Evolutionary conservation across 2,329 filamentous ascomycete genomes (phyloP), one percentile per base, ranked within the genome.

Genomic region (Didymella arachidicola): DNA sequence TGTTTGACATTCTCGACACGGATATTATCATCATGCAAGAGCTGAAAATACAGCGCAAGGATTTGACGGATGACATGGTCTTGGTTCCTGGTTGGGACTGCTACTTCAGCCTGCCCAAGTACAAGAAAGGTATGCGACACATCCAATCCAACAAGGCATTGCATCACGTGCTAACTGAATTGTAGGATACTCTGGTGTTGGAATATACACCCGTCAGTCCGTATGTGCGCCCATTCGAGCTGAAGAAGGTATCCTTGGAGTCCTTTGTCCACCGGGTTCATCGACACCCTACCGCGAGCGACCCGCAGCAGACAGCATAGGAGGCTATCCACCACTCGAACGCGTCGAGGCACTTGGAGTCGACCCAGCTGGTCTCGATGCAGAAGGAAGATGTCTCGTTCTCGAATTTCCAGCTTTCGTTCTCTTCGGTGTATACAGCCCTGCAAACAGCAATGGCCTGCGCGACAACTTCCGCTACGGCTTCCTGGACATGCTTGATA

Each of bases 11-110:
- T 42, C 84, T 99, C 7, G 91, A 95, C 74, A 88, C 93, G 52
- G 95, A 99, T 75, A 95, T 99, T 63, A 87, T 98, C 18, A 84
- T 97, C 58, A 93, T 98, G 82, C 95, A 99, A 77, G 95, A 98
- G 78, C 89, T 92, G 42, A 99, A 98, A 79, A 97, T 98, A 39
- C 95, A 98, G 73, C 86, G 90, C 57, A 97, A 97, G 74, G 93
- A 97, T 67, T 81, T 99, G 1, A 85, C 83, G 39, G 95, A 98
- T 82, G 95, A 98, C 68, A 98, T 98, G 92, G 93, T 98, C 10
- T 81, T 98, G 32, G 87, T 98, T 0, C 88, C 91, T 0, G 95
- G 95, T 12, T 99, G 94, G 94, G 95, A 99, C 74, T 93, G 93
- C 64, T 97, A 89, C 78, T 97, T 97, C 79, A 97, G 93, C 74